Percentiles rank a stretch among this genome's conserved stretches.
Evolutionary conservation across 805 yeast species (phyloP).

Genomic region (Nakazawaea wyomingensis): DNA sequence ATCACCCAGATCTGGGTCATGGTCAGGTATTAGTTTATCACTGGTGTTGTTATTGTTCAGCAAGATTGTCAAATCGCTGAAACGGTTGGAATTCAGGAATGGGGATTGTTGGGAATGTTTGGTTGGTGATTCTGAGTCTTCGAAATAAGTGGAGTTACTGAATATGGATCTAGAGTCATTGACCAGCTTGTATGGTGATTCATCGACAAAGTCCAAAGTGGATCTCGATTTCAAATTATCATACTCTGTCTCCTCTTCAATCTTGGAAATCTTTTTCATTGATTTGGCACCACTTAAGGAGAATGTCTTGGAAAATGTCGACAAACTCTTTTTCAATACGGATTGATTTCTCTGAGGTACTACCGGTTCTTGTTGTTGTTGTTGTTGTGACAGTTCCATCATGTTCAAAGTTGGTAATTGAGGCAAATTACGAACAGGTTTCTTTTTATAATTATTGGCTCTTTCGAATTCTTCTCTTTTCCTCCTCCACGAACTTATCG

Average conservation of each 20-base stretch:
- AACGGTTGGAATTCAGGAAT: conserved; percentile 11
- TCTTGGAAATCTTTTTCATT: neutral
- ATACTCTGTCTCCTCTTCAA: neutral
- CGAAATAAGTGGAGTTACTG: conserved; percentile 9
- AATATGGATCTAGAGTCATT: conserved; percentile 11
- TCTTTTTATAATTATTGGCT: conserved; percentile 12
- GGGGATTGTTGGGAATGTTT: conserved; percentile 9
- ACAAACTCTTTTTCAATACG: conserved; percentile 22
- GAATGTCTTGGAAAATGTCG: conserved; percentile 21
- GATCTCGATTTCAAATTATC: conserved; percentile 9
- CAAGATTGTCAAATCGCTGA: conserved; percentile 16
- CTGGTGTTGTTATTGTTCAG: neutral
- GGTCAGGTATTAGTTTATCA: conserved; percentile 14
- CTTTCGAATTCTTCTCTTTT: conserved; percentile 43
- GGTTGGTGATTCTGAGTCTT: conserved; percentile 8
- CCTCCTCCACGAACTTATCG: conserved; percentile 48
- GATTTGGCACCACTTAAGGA: conserved; percentile 1
- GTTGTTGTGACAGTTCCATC: neutral
- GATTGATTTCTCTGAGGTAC: conserved; percentile 11
- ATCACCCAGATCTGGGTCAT: conserved; percentile 22
- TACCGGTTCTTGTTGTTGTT: neutral
- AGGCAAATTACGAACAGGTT: conserved; percentile 1
- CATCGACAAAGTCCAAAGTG: conserved; percentile 9
- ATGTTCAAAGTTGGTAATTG: neutral
- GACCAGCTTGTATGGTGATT: neutral